Percentiles rank a stretch among this genome's conserved stretches.
phyloP scores from a whole-genome alignment of 2,329 filamentous ascomycete genomes.

The Exophiala sp. region DNA sequence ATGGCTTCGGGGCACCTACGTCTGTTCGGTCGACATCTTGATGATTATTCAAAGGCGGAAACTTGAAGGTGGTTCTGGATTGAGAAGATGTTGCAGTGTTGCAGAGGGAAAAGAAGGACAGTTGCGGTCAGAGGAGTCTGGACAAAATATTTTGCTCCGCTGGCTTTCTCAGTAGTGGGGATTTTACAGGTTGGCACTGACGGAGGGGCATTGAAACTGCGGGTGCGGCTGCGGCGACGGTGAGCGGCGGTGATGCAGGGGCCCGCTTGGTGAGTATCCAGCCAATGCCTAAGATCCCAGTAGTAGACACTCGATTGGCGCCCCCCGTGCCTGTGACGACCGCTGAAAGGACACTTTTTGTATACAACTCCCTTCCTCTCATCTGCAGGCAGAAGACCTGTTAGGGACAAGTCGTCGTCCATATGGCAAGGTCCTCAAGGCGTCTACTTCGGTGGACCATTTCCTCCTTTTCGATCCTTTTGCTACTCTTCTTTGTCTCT shows the following conservation, averaged over 20 bases:
- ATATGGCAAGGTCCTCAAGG: slow-evolving; percentile 26
- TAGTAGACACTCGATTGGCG: neutral
- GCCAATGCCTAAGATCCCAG: neutral
- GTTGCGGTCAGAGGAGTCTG: slow-evolving; percentile 27
- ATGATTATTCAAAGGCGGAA: slow-evolving; percentile 33
- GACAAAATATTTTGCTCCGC: slow-evolving; percentile 21
- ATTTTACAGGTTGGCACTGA: neutral
- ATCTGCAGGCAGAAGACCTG: neutral
- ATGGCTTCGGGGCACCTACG: slow-evolving; percentile 53
- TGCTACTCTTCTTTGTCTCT: slow-evolving; percentile 54
- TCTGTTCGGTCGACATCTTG: slow-evolving; percentile 77
- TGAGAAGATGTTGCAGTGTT: slow-evolving; percentile 24
- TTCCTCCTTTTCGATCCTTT: slow-evolving; percentile 52
- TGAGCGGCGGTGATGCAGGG: slow-evolving; percentile 6
- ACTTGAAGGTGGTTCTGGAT: slow-evolving; percentile 10
- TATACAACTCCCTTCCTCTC: neutral
- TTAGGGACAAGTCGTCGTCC: neutral
- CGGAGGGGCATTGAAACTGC: slow-evolving; percentile 10
- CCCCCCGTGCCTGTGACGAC: neutral
- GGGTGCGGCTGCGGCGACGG: no score
- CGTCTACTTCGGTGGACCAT: slow-evolving; percentile 39
- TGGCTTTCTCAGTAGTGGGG: slow-evolving; percentile 4
- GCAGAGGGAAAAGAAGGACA: slow-evolving; percentile 18
- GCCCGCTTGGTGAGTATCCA: slow-evolving; percentile 9
- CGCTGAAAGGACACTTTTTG: neutral